Conservation (phyloP, 2,329 filamentous ascomycete genomes). For the Niveomyces coronatus region DNA sequence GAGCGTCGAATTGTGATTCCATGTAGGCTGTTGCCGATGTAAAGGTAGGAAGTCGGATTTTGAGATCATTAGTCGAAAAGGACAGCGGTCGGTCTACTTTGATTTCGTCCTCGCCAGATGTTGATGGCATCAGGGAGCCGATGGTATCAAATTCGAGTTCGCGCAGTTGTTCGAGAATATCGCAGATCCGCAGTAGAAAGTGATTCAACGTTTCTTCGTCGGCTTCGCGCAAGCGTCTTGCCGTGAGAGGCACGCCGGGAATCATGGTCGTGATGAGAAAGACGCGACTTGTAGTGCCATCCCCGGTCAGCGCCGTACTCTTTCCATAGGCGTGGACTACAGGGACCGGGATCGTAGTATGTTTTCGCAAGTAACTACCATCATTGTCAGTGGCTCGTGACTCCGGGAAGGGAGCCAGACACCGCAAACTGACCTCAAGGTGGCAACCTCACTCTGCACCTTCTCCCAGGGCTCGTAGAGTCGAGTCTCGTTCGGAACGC, state of each 20-base stretch:
- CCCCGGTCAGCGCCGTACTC: constrained; percentile 4
- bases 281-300: constrained; percentile 6
- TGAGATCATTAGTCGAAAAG: constrained; percentile 14
- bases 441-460: constrained; percentile 18
- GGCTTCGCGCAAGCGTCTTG: no score
- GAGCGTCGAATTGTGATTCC: constrained; percentile 9
- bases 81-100: constrained; percentile 8
- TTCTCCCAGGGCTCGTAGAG: constrained; percentile 17
- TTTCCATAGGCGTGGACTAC: constrained; percentile 14
- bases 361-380: constrained; percentile 15
- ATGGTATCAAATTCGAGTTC: constrained; percentile 14
- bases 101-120: not conserved
- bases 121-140: constrained; percentile 17
- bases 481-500: constrained; percentile 16
- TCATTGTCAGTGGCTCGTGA: no score
- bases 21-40: constrained; percentile 11
- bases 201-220: no score
- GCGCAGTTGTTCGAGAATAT: constrained; percentile 17
- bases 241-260: constrained; percentile 12
- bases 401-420: no score
- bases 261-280: constrained; percentile 16
- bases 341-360: constrained; percentile 16
- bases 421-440: constrained; percentile 13
- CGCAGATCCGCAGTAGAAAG: constrained; percentile 18
- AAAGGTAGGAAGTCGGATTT: constrained; percentile 11